Base-by-base conservation (phyloP, 345 rosid species). In the Euphorbia lathyris region DNA sequence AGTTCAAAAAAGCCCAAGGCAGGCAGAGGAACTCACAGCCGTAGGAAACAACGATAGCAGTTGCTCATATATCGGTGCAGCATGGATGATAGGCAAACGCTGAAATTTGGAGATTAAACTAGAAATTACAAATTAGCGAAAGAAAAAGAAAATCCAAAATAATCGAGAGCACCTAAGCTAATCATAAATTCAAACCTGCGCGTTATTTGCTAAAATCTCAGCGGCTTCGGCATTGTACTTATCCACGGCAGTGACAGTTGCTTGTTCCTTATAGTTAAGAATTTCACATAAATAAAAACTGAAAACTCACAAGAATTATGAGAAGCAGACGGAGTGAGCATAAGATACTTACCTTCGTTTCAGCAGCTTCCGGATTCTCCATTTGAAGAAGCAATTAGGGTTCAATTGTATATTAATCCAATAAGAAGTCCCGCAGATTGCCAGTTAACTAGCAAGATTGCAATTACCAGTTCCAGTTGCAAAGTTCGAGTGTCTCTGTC, bases 181-280 rank as follows among this genome's bases (percentile, higher is more conserved):
- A 27, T 55, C 34, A 58, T 20, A 42, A 74, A 3, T 26, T 9
- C 61, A 59, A 53, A 91, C 98, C 89, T 83, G 85, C 0, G 91
- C 96, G 67, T 77, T 82, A 74, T 70, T 88, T 63, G 97, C 96
- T 17, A 86, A 78, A 73, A 85, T 81, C 77, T 93, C 97, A 12
- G 97, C 96, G 27, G 88, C 83, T 77, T 89, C 92, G 40, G 88
- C 88, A 72, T 81, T 91, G 88, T 91, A 93, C 72, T 86, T 89
- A 75, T 91, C 80, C 73, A 73, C 56, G 19, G 17, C 78, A 27
- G 64, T 17, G 36, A 4, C 79, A 27, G 58, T 30, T 22, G 58
- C 53, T 61, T 73, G 64, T 9, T 80, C 83, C 86, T 82, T 65
- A 68, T 67, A 74, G 14, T 17, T 38, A 14, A 60, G 12, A 27